Percentiles rank a stretch among this genome's conserved stretches.
Evolutionary conservation across 2,329 filamentous ascomycete species (phyloP).

Genomic region (Scedosporium aurantiacum): DNA sequence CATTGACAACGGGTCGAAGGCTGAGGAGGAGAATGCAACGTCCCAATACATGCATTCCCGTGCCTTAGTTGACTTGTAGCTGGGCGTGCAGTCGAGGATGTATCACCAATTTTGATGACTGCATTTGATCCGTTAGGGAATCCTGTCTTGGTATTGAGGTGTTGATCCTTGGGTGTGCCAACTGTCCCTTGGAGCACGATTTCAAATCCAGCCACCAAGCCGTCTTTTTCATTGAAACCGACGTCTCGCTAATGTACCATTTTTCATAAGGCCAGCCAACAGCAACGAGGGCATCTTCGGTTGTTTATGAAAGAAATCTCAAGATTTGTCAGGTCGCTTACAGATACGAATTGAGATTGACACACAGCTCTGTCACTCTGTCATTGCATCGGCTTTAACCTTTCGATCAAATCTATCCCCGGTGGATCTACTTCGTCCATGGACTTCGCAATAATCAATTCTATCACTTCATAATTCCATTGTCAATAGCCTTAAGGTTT

Average conservation of each 20-base stretch:
- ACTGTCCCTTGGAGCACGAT: neutral
- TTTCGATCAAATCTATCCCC: neutral
- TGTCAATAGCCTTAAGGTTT: too few relatives aligned
- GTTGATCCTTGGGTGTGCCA: neutral
- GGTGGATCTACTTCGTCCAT: neutral
- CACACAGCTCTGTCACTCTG: neutral
- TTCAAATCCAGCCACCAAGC: neutral
- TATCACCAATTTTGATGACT: neutral
- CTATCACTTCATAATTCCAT: neutral
- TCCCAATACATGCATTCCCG: neutral
- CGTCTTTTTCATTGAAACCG: too few relatives aligned
- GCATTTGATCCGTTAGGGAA: neutral
- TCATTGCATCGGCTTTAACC: neutral
- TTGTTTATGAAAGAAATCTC: neutral
- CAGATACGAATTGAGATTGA: neutral
- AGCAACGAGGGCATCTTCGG: neutral
- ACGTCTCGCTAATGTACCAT: neutral
- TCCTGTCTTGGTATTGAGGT: neutral
- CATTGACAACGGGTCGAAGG: neutral
- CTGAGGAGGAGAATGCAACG: neutral
- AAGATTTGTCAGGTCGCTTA: neutral
- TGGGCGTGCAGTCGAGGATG: neutral
- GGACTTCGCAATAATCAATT: neutral
- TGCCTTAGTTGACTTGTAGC: too few relatives aligned
- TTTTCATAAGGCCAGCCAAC: neutral